Conservation (phyloP, 306 rosid genomes). For the Medicago arabica region DNA sequence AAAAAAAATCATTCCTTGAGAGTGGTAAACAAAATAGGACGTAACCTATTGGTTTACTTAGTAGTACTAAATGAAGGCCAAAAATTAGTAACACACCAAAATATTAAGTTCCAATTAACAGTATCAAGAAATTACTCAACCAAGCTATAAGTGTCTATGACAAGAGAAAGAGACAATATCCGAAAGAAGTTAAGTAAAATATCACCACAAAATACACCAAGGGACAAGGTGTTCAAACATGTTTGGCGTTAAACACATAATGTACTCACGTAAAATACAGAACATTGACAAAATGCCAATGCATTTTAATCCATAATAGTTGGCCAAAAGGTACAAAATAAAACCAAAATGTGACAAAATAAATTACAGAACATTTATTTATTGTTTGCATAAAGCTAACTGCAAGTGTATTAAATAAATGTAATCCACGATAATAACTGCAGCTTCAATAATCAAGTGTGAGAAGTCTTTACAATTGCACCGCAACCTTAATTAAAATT, state of each 20-base stretch:
- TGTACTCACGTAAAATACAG: neutral
- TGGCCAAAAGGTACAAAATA: too few relatives aligned
- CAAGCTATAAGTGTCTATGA: neutral
- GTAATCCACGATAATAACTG: too few relatives aligned
- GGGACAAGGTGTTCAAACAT: neutral
- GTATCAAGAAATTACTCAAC: neutral
- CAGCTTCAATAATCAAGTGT: too few relatives aligned
- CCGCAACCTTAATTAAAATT: too few relatives aligned
- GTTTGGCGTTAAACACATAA: too few relatives aligned
- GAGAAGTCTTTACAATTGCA: too few relatives aligned
- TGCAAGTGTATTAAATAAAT: too few relatives aligned
- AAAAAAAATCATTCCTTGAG: neutral
- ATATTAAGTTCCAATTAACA: neutral
- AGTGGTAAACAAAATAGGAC: neutral
- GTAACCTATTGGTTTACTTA: neutral
- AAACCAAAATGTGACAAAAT: too few relatives aligned
- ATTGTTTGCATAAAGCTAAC: too few relatives aligned
- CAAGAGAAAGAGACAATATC: neutral
- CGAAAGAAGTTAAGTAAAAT: neutral
- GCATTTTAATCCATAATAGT: too few relatives aligned
- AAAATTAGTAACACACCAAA: neutral
- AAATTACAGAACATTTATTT: too few relatives aligned
- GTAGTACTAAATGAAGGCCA: neutral
- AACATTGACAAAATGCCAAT: neutral
- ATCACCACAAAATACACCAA: neutral